Evolutionary conservation across 208 protist genomes (phyloP).

Genomic region (Leishmania lainsoni): DNA sequence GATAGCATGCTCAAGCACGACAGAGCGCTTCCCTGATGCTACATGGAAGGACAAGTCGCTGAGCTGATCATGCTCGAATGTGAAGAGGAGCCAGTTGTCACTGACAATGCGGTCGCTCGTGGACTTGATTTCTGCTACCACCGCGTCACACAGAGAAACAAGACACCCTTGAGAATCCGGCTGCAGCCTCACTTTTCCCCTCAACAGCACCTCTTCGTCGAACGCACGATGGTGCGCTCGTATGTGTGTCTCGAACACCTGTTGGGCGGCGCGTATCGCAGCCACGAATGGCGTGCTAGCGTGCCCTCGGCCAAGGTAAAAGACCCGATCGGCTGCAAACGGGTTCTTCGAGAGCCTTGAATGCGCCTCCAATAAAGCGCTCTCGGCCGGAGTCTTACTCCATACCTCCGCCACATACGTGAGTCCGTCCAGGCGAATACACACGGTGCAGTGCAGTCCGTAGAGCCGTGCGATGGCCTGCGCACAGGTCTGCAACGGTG

Average conservation of each 20-base stretch:
- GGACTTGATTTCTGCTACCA: constrained; percentile 29
- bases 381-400: constrained; percentile 16
- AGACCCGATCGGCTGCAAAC: constrained; percentile 20
- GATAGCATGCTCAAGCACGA: constrained; percentile 29
- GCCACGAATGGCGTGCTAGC: constrained; percentile 14
- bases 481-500: constrained; percentile 28
- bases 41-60: constrained; percentile 23
- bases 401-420: constrained; percentile 27
- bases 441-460: constrained; percentile 21
- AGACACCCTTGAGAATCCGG: not conserved
- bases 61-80: constrained; percentile 4
- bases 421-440: constrained; percentile 13
- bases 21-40: not conserved
- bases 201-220: constrained; percentile 7
- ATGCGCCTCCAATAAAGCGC: constrained; percentile 4
- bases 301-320: constrained; percentile 22
- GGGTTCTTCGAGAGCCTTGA: not conserved
- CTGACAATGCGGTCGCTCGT: constrained; percentile 8
- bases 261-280: constrained; percentile 37
- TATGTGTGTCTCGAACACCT: constrained; percentile 47
- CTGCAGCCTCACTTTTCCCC: constrained; percentile 9
- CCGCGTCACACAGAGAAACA: constrained; percentile 9
- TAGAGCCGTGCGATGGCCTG: constrained; percentile 30
- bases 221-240: constrained; percentile 22
- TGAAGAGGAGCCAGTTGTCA: constrained; percentile 16